Evolutionary conservation across 345 rosid species (phyloP).

Genomic region (Arabidopsis arenosa): DNA sequence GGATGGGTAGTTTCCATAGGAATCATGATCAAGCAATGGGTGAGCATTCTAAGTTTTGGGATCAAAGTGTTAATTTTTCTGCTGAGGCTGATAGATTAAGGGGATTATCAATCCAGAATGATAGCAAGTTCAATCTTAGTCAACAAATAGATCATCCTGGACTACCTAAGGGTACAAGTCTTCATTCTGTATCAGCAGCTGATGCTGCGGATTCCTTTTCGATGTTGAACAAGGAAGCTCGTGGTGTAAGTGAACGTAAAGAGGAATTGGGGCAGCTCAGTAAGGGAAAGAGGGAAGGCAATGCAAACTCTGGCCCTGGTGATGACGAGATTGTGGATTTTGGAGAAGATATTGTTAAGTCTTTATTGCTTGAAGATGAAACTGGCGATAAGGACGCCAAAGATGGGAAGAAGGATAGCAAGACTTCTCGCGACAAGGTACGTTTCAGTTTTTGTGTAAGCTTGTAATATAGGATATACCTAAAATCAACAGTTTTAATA

Average conservation of each 20-base stretch:
- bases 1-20: conserved; percentile 46
- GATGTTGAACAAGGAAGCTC: conserved; percentile 47
- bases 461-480: background rate
- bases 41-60: conserved; percentile 40
- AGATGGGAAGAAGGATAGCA: conserved; percentile 48
- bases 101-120: conserved; percentile 37
- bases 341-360: conserved; percentile 59
- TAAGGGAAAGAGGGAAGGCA: conserved; percentile 41
- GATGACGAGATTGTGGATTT: conserved; percentile 51
- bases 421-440: conserved; percentile 55
- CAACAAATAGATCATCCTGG: conserved; percentile 75
- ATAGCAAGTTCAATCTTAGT: conserved; percentile 48
- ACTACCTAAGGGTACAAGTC: conserved; percentile 58
- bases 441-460: background rate
- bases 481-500: background rate
- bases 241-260: conserved; percentile 33
- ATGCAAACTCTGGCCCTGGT: conserved; percentile 15
- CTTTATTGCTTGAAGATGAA: conserved; percentile 64
- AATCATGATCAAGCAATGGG: conserved; percentile 46
- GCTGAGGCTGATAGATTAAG: conserved; percentile 49
- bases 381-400: conserved; percentile 52
- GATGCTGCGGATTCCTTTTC: conserved; percentile 54
- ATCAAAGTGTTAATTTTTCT: conserved; percentile 37
- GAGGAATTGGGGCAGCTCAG: conserved; percentile 33
- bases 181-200: conserved; percentile 58